Evolutionary conservation across 768 basidiomycete genomes (phyloP), one percentile per base, ranked within the genome.

Genomic region (Pisolithus marmoratus): DNA sequence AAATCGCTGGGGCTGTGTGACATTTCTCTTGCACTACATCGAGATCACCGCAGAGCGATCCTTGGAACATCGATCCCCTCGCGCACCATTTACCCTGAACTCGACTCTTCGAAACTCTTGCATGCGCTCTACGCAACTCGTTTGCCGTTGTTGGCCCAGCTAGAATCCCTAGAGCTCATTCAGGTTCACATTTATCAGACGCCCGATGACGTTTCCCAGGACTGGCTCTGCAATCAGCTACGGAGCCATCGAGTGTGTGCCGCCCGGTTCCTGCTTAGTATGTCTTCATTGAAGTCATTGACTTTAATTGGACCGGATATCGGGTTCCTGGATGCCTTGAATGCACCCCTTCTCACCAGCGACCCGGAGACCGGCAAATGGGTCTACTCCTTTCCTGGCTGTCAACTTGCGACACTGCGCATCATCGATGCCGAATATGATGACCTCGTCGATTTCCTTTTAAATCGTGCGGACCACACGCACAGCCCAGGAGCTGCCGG

Each of bases 281-380:
- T 54, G 49, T 11, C 44, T 8, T 50, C 44, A 12, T 27, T 54
- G 38, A 47, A 34, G 41, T 51, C 54, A 19, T 23, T 56, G 19
- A 23, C 29, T n/a, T 38, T 56, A n/a, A 20, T n/a, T 12, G 14
- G 26, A 8, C 43, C 52, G 12, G 48, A 53, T 23, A 8, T 5
- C 14, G 37, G 19, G 26, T 27, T 56, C 36, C 29, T 56, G 19
- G 15, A 53, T 17, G 24, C 42, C 5, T 40, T 56, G 9, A 56
- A 50, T 27, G 26, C n/a, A 17, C 38, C 20, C 17, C 11, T 52
- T 42, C 31, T 20, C 8, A 4, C 34, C 14, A 29, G 3, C 41
- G 23, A 20, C 12, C n/a, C 7, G 34, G 19, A 24, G 43, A 8
- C 17, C 5, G 37, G 19, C 5, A 11, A n/a, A 19, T 29, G 8